These are phyloP conservation scores for Plectosphaerella cucumerina DNA, from an alignment of 2,329 filamentous ascomycete genomes.

Conservation along the genomic window DNA sequence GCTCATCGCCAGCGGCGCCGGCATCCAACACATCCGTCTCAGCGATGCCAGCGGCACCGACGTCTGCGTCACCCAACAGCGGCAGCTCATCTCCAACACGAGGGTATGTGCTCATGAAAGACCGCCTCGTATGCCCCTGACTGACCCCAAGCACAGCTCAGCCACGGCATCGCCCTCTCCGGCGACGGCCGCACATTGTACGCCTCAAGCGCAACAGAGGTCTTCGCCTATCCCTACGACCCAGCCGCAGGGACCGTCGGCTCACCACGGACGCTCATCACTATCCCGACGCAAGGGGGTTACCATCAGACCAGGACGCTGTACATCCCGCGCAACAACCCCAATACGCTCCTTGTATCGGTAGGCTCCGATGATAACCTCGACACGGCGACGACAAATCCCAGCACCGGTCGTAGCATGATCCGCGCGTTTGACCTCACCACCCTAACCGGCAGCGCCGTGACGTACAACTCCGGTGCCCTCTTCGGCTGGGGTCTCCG, in stretches of 20 bases:
- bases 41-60: conserved; percentile 21
- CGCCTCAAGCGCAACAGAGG: conserved; percentile 33
- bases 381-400: conserved; percentile 27
- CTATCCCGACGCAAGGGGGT: conserved; percentile 29
- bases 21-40: conserved; percentile 27
- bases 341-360: conserved; percentile 32
- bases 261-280: conserved; percentile 33
- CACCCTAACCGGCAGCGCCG: conserved; percentile 14
- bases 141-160: conserved; percentile 17
- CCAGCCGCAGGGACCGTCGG: conserved; percentile 38
- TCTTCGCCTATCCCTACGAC: conserved; percentile 56
- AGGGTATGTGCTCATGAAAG: not conserved
- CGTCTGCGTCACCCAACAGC: conserved; percentile 23
- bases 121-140: not conserved
- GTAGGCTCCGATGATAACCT: conserved; percentile 34
- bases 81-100: conserved; percentile 26
- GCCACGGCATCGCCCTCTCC: conserved; percentile 34
- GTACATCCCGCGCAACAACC: conserved; percentile 27
- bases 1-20: conserved; percentile 27
- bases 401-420: conserved; percentile 29
- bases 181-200: conserved; percentile 34
- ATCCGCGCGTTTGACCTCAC: conserved; percentile 38
- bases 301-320: conserved; percentile 34
- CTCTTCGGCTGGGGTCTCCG: conserved; percentile 65
- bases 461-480: not conserved